Evolutionary conservation across 441 rosid species (phyloP), one percentile per base, ranked within the genome.

Genomic region (Gossypium trilobum): DNA sequence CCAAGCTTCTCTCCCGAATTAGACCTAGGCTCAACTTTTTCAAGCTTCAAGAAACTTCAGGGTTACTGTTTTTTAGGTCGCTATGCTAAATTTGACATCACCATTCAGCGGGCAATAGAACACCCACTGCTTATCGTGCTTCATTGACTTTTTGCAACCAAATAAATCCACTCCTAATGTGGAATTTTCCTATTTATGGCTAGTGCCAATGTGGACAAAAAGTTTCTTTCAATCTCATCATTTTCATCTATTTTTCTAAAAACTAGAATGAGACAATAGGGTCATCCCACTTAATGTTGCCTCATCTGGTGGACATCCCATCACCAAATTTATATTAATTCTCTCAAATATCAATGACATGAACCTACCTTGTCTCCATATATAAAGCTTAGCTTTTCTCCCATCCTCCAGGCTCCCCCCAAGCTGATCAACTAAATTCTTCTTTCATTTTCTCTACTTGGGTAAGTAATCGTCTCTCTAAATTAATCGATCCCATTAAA

Each of bases 151-250:
- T 58, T 10, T 55, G 11, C 29, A 33, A 19, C 68, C 36, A 79
- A 68, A 71, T 44, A 68, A 78, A 79, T 77, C 61, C 66, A 66
- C 61, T 67, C 68, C 51, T 11, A 67, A 71, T 59, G 79, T 78
- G 84, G 77, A 73, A 10, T 61, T 73, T 66, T 60, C 79, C 81
- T 77, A 75, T 79, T 74, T 74, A 46, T 60, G 71, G 60, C 63
- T 19, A 17, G 80, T 79, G 81, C 66, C 51, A 25, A 48, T 56
- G 23, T n/a, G 66, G 61, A 16, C 69, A 33, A 55, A 79, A 29
- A 1, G 2, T 46, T 74, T 78, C 73, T 57, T 48, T 65, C 48
- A 48, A 69, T 19, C 16, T 16, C 71, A 77, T 70, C 72, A 78
- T 70, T 62, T 25, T 48, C 25, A 68, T 56, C n/a, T 9, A 57